Conservation (phyloP, 208 protist species). For the Strigomonas galati region DNA sequence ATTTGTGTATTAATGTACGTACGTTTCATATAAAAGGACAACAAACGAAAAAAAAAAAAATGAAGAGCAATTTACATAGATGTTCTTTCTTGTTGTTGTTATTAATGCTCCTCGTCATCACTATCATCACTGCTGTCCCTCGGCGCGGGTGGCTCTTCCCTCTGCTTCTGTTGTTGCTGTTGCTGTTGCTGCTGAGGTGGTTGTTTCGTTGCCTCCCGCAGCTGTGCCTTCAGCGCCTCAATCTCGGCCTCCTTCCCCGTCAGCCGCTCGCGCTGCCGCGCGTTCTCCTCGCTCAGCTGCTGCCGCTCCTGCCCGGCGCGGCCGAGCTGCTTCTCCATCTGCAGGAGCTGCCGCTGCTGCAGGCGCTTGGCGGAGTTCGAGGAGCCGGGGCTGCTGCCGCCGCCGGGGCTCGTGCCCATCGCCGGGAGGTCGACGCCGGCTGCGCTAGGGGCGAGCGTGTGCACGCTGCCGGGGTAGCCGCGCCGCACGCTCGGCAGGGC, state of each 20-base stretch:
- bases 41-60: slow-evolving; percentile 14
- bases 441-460: slow-evolving; percentile 5
- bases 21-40: slow-evolving; percentile 1
- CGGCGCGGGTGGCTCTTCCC: too few relatives aligned
- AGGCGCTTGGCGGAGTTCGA: background rate
- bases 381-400: background rate
- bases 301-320: slow-evolving; percentile 12
- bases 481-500: background rate
- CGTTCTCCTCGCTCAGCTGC: slow-evolving; percentile 5
- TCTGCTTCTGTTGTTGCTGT: background rate
- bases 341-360: slow-evolving; percentile 1
- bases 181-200: background rate
- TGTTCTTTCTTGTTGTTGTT: background rate
- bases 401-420: background rate
- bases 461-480: slow-evolving; percentile 4
- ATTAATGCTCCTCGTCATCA: background rate
- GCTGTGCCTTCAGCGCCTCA: background rate
- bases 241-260: background rate
- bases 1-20: background rate
- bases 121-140: too few relatives aligned
- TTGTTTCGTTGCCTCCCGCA: background rate
- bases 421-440: background rate
- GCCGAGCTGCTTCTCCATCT: slow-evolving; percentile 2
- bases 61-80: background rate
- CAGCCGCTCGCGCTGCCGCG: slow-evolving; percentile 5